A percentile compares a stretch with the other conserved stretches of the same genome.
Conservation (phyloP, 768 basidiomycete species). For the Tricholoma terreum region DNA sequence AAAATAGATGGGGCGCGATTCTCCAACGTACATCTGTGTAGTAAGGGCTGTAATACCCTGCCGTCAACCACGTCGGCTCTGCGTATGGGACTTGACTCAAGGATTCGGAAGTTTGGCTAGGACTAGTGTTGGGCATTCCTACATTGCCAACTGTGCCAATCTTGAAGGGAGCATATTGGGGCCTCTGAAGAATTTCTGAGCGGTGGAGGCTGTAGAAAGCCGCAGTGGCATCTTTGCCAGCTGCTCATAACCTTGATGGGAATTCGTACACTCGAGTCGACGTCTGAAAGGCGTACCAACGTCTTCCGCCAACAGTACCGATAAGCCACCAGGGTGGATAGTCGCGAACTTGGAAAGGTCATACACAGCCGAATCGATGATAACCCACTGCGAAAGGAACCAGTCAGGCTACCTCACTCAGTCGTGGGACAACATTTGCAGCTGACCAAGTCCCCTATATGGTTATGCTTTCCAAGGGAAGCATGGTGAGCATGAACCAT, state of each 20-base stretch:
- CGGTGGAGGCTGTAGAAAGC: slow-evolving; percentile 88
- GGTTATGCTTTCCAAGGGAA: background rate
- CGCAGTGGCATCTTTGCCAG: slow-evolving; percentile 85
- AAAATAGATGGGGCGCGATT: slow-evolving; percentile 22
- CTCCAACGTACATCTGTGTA: slow-evolving; percentile 63
- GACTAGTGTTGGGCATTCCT: slow-evolving; percentile 46
- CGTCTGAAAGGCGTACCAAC: slow-evolving; percentile 50
- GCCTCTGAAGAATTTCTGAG: slow-evolving; percentile 73
- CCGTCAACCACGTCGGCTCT: slow-evolving; percentile 79
- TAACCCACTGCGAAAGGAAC: slow-evolving; percentile 57
- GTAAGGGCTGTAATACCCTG: slow-evolving; percentile 68
- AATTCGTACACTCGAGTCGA: background rate
- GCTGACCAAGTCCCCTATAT: background rate
- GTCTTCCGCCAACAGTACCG: slow-evolving; percentile 71
- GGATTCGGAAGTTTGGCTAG: slow-evolving; percentile 44
- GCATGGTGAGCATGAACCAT: background rate
- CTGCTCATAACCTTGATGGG: slow-evolving; percentile 32
- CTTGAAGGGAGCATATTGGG: slow-evolving; percentile 69
- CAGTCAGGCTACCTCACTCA: background rate
- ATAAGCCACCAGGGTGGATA: slow-evolving; percentile 80
- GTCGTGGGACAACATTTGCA: background rate
- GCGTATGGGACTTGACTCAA: slow-evolving; percentile 81
- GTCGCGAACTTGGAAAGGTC: slow-evolving; percentile 76
- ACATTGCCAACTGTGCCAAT: slow-evolving; percentile 73
- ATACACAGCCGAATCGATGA: slow-evolving; percentile 61